Conservation (phyloP, 164 flowering plant genomes). For the Brasenia schreberi region DNA sequence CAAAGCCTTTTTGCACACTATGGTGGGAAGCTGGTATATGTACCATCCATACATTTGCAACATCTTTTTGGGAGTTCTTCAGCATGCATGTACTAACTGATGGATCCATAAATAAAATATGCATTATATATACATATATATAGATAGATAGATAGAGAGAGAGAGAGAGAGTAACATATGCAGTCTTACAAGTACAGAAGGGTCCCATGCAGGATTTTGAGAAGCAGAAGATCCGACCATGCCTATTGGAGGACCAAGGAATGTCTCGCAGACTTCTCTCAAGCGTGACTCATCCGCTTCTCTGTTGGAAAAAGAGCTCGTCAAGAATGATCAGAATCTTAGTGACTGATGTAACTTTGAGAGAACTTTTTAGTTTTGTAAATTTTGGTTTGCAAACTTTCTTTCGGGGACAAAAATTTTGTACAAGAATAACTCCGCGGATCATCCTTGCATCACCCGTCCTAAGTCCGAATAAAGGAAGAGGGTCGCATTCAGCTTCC, state of each 20-base stretch:
- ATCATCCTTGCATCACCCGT: no score
- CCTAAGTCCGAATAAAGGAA: no score
- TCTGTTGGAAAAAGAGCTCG: slow-evolving; percentile 25
- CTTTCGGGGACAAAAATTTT: no score
- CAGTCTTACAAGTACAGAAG: slow-evolving; percentile 68
- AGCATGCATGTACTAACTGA: background rate
- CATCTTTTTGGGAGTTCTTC: background rate
- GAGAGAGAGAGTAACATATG: background rate
- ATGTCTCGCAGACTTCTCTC: slow-evolving; percentile 87
- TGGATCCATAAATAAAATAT: no score
- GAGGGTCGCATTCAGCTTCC: no score
- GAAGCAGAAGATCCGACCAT: slow-evolving; percentile 49
- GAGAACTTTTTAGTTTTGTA: no score
- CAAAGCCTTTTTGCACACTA: background rate
- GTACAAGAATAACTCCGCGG: no score
- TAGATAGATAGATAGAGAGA: background rate
- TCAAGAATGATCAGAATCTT: no score
- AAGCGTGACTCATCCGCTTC: slow-evolving; percentile 93
- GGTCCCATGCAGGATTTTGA: slow-evolving; percentile 72
- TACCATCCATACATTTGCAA: background rate
- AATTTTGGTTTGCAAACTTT: no score
- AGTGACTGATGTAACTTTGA: no score
- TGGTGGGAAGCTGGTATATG: no score
- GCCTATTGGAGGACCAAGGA: slow-evolving; percentile 96
- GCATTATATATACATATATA: no score